These are phyloP conservation scores for Selaginella tamariscina DNA, from an alignment of 75 land plant species.

Conservation along the genomic window DNA sequence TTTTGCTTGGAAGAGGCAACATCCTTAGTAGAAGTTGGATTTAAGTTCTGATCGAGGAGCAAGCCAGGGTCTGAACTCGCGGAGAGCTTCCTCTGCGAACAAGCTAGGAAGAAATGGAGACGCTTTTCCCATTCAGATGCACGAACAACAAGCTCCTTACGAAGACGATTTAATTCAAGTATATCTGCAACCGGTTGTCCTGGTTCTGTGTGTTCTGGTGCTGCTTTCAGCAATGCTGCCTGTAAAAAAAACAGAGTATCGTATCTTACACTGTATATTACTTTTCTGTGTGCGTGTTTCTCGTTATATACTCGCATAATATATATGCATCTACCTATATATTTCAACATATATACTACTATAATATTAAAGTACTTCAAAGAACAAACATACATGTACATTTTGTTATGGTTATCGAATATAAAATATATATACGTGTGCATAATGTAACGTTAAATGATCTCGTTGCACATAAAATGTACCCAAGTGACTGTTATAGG, in stretches of 20 bases:
- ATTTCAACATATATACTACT: no score
- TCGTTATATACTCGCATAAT: no score
- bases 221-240: constrained; percentile 35
- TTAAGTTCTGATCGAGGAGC: constrained; percentile 10
- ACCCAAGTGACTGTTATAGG: no score
- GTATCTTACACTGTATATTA: no score
- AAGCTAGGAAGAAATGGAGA: constrained; percentile 17
- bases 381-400: no score
- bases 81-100: not conserved
- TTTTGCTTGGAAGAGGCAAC: not conserved
- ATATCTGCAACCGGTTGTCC: constrained; percentile 32
- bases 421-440: no score
- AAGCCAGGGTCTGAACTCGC: constrained; percentile 10
- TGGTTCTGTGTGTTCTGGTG: constrained; percentile 18
- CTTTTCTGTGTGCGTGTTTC: no score
- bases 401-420: not conserved
- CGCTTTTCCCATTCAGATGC: constrained; percentile 62
- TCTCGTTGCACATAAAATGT: no score
- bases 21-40: not conserved
- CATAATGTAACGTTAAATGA: no score
- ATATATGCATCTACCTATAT: no score
- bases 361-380: no score
- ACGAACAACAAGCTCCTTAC: constrained; percentile 42
- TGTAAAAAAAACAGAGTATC: constrained; percentile 23
- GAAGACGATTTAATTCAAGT: constrained; percentile 44